Evolutionary conservation across 305 asterid genomes (phyloP).

Genomic region (Fraxinus velutina): DNA sequence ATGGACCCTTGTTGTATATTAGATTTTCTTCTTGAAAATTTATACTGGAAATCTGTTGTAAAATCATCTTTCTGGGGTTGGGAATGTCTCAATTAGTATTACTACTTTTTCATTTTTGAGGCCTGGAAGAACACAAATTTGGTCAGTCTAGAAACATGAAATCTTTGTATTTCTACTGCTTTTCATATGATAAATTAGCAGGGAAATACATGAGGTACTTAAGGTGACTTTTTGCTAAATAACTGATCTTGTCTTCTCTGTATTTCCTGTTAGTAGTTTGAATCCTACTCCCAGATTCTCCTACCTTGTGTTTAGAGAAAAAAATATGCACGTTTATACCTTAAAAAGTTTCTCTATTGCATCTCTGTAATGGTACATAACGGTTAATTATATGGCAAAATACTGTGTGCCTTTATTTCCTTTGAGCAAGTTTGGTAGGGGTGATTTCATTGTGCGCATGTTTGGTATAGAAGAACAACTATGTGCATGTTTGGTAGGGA

Average conservation of each 20-base stretch:
- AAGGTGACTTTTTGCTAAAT: background rate
- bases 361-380: background rate
- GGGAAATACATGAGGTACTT: background rate
- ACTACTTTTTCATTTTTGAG: conserved; percentile 3
- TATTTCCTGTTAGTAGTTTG: background rate
- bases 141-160: background rate
- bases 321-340: background rate
- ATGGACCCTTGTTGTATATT: conserved; percentile 7
- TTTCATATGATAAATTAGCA: background rate
- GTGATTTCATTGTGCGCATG: background rate
- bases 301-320: background rate
- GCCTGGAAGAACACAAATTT: background rate
- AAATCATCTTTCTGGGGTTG: background rate
- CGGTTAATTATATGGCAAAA: background rate
- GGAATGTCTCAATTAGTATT: background rate
- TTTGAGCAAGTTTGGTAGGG: background rate
- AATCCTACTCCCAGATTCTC: background rate
- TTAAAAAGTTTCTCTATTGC: background rate
- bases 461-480: background rate
- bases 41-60: background rate
- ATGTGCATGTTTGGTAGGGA: background rate
- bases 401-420: background rate
- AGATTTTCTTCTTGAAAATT: background rate
- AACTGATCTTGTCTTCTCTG: background rate
- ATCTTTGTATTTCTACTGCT: background rate